Evolutionary conservation across 495 filamentous ascomycete genomes (phyloP).

Genomic region (Penicillium lividum): DNA sequence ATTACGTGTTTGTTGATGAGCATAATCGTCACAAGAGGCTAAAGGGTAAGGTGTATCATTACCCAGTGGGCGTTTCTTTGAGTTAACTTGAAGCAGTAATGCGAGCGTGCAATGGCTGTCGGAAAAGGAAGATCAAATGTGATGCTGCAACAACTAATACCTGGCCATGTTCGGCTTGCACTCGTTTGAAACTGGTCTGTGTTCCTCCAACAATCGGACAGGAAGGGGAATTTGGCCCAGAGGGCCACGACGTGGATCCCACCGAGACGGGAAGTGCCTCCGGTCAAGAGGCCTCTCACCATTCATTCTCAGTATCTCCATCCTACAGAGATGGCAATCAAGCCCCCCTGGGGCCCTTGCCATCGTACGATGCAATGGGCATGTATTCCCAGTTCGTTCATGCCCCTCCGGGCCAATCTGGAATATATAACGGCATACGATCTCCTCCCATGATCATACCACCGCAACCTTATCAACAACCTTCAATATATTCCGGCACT

Average conservation of each 20-base stretch:
- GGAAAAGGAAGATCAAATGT: slow-evolving; percentile 83
- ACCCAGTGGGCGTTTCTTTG: neutral
- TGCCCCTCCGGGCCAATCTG: slow-evolving; percentile 61
- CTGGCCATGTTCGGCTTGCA: slow-evolving; percentile 96
- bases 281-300: slow-evolving; percentile 29
- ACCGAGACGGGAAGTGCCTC: slow-evolving; percentile 26
- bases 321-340: slow-evolving; percentile 31
- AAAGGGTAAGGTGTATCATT: slow-evolving; percentile 66
- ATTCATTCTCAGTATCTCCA: slow-evolving; percentile 34
- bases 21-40: slow-evolving; percentile 97
- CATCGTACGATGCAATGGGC: slow-evolving; percentile 39
- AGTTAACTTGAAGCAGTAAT: slow-evolving; percentile 64
- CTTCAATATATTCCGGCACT: slow-evolving; percentile 53
- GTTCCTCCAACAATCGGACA: slow-evolving; percentile 87
- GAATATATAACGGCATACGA: slow-evolving; percentile 75
- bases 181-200: slow-evolving; percentile 88
- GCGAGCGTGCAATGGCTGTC: slow-evolving; percentile 96
- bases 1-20: slow-evolving; percentile 99
- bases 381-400: slow-evolving; percentile 39
- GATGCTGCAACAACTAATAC: slow-evolving; percentile 97
- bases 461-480: slow-evolving; percentile 47
- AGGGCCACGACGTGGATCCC: slow-evolving; percentile 30
- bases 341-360: slow-evolving; percentile 24
- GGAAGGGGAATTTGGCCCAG: slow-evolving; percentile 68
- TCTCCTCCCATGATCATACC: slow-evolving; percentile 51